Evolutionary conservation across 2,329 filamentous ascomycete genomes (phyloP).

Genomic region (Nemania serpens): DNA sequence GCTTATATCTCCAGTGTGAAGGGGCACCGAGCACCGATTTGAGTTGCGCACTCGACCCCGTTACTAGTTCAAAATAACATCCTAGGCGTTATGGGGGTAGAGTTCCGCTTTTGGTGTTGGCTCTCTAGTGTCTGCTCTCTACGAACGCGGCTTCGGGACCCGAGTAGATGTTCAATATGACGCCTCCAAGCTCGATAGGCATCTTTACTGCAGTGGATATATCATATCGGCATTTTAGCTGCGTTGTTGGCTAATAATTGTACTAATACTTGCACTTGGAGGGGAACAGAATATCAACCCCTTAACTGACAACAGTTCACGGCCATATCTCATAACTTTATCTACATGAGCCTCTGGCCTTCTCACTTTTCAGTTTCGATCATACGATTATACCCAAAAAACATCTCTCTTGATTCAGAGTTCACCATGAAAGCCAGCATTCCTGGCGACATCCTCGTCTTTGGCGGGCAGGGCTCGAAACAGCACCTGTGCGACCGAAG

Average conservation of each 20-base stretch:
- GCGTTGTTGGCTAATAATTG: not conserved
- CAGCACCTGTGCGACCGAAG: slow-evolving; percentile 10
- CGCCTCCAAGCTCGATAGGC: not conserved
- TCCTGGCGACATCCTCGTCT: slow-evolving; percentile 17
- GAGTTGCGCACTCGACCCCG: too few species aligned
- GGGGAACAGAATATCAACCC: too few species aligned
- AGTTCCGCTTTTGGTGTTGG: not conserved
- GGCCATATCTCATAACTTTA: too few species aligned
- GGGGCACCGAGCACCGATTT: not conserved
- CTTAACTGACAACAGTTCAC: too few species aligned
- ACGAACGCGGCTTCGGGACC: slow-evolving; percentile 11
- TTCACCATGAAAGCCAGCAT: slow-evolving; percentile 1
- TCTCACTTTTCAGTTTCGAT: not conserved
- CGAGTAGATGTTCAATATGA: not conserved
- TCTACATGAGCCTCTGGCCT: too few species aligned
- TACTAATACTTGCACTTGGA: too few species aligned
- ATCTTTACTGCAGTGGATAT: not conserved
- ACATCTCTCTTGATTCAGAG: not conserved
- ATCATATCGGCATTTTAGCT: not conserved
- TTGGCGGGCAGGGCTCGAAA: slow-evolving; percentile 17
- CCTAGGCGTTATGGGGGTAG: not conserved
- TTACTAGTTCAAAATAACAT: too few species aligned
- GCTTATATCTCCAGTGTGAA: not conserved
- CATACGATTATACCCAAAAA: not conserved
- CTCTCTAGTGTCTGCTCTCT: not conserved